Base-by-base conservation (phyloP, 345 rosid species). In the Ricinus communis region DNA sequence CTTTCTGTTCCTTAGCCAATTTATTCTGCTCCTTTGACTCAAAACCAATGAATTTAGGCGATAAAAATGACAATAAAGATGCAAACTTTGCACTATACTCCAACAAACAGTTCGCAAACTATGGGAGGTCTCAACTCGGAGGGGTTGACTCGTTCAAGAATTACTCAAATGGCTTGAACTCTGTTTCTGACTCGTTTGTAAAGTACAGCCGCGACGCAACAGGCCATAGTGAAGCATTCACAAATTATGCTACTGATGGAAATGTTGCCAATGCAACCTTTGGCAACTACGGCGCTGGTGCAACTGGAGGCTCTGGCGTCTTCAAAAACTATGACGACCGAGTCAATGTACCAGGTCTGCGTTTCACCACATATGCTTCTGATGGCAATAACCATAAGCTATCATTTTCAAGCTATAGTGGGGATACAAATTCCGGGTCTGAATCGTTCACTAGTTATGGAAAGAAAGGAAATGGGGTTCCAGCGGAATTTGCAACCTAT, bases 121-220 rank as follows among this genome's bases (percentile, higher is more conserved):
- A 79, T 52, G 82, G 82, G 52, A 16, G 38, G 2, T 58, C 82
- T 0, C 45, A 51, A 31, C 45, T 30, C 55, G 72, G 76, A 16
- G 56, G 72, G 5, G 8, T 22, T 43, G 82, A 79, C 76, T 74
- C 82, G 15, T 79, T 79, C 70, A 74, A 71, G 66, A 79, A 74
- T 68, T 79, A 79, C 79, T 79, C 82, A 41, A 47, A 71, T 57
- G 79, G 76, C 40, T 22, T 79, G 54, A 79, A 74, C 76, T 54
- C 75, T 2, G 73, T 51, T 7, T 5, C 61, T 49, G 76, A 71
- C 73, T 66, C 76, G 12, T 79, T 79, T 72, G 3, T 66, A 18
- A 59, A 40, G 27, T 79, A 79, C 75, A 79, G 76, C 79, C 15
- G 38, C 0, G 72, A 66, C 5, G 68, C 79, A 5, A 74, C 71